Conservation (phyloP, 768 basidiomycete genomes). For the Mycena alexandri region DNA sequence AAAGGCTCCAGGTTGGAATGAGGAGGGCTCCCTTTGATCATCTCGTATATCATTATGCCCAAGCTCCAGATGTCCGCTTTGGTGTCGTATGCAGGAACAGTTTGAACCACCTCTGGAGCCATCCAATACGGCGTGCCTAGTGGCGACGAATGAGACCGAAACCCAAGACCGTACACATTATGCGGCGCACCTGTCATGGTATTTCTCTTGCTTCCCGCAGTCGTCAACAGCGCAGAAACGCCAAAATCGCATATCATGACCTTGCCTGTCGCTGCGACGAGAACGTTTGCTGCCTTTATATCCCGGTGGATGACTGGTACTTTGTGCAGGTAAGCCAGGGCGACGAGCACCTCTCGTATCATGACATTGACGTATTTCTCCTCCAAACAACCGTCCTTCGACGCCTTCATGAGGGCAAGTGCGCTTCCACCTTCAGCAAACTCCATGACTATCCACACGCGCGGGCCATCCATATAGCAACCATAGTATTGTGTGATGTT, state of each 20-base stretch:
- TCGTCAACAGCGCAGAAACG: constrained; percentile 92
- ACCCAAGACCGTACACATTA: background rate
- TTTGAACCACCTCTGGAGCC: constrained; percentile 97
- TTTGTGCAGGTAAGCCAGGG: constrained; percentile 91
- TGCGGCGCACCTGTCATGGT: constrained; percentile 74
- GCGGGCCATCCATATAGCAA: constrained; percentile 94
- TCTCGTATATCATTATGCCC: constrained; percentile 96
- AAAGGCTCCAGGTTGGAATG: constrained; percentile 89
- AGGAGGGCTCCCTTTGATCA: constrained; percentile 96
- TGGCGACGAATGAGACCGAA: background rate
- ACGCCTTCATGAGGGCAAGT: constrained; percentile 91
- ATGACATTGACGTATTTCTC: constrained; percentile 93
- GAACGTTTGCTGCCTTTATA: constrained; percentile 97
- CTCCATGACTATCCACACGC: constrained; percentile 99
- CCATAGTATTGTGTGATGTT: constrained; percentile 97
- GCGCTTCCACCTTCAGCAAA: constrained; percentile 96
- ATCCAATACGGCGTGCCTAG: constrained; percentile 98
- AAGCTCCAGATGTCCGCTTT: constrained; percentile 99
- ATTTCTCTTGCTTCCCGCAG: constrained; percentile 89
- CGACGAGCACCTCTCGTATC: constrained; percentile 88
- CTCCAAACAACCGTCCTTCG: constrained; percentile 80
- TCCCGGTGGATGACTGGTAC: constrained; percentile 97
- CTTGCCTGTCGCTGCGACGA: constrained; percentile 88
- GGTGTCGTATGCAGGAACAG: constrained; percentile 91
- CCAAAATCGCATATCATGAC: constrained; percentile 99